phyloP scores from a whole-genome alignment of 2,329 filamentous ascomycete species.

The Penicillium hesseltinei region DNA sequence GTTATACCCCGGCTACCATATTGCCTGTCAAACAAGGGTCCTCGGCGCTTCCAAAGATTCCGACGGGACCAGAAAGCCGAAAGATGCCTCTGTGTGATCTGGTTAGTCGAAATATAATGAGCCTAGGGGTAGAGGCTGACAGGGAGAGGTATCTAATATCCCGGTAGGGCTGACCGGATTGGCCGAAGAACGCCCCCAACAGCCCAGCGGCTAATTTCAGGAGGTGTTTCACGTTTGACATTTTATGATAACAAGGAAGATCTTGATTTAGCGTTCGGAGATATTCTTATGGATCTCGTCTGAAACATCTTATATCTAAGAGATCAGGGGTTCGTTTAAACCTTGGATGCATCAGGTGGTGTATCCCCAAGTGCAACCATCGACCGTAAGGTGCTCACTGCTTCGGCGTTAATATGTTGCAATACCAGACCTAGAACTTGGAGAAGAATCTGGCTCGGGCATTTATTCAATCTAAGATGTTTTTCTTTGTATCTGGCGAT shows the following conservation, averaged over 20 bases:
- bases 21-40: constrained; percentile 11
- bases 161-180: not conserved
- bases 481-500: not conserved
- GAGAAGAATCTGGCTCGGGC: too few species aligned
- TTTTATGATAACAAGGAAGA: not conserved
- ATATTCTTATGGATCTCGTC: not conserved
- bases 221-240: not conserved
- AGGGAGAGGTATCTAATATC: not conserved
- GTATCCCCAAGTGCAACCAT: not conserved
- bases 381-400: not conserved
- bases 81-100: not conserved
- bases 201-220: constrained; percentile 5
- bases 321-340: not conserved
- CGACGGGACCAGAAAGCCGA: not conserved
- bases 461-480: not conserved
- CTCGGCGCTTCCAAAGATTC: not conserved
- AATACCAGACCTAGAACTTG: not conserved
- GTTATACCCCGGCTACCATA: not conserved
- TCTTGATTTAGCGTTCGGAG: not conserved
- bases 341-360: not conserved
- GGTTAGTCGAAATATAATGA: not conserved
- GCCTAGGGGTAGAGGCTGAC: not conserved
- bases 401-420: not conserved
- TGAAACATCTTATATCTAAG: not conserved
- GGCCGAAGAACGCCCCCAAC: not conserved